Percentiles rank a stretch among this genome's conserved stretches.
Conservation (phyloP, 495 filamentous ascomycete genomes). For the Podospora pseudoanserina region DNA sequence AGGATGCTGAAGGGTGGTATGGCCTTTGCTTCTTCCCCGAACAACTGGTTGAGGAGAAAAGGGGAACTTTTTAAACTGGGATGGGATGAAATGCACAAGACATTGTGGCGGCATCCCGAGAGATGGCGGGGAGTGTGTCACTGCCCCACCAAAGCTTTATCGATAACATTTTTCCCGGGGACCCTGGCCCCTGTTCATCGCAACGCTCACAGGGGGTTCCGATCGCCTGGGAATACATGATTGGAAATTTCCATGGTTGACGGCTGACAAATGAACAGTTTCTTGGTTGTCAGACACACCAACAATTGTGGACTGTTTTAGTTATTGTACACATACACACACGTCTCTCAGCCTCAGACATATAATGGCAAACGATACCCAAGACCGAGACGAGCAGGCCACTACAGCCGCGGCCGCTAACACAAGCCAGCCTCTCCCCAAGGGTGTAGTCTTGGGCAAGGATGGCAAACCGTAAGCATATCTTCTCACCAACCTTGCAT, state of each 20-base stretch:
- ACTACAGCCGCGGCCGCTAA: constrained; percentile 5
- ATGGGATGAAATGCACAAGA: background rate
- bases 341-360: background rate
- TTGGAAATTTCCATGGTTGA: background rate
- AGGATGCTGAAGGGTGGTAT: background rate
- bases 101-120: background rate
- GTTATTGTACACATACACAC: background rate
- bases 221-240: constrained; percentile 2
- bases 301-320: background rate
- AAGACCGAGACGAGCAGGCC: constrained; percentile 23
- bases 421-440: constrained; percentile 47
- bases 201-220: background rate
- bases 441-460: constrained; percentile 81
- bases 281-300: background rate
- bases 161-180: constrained; percentile 28
- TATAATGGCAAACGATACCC: constrained; percentile 35
- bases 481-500: background rate
- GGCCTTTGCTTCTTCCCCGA: background rate
- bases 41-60: background rate
- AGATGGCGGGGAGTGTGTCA: background rate
- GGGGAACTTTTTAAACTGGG: background rate
- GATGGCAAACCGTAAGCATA: constrained; percentile 92
- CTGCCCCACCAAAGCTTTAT: constrained; percentile 29
- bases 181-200: constrained; percentile 11
- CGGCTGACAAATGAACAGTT: background rate